Conservation (phyloP, 2,329 filamentous ascomycete species). For the Cladosporium sp. region DNA sequence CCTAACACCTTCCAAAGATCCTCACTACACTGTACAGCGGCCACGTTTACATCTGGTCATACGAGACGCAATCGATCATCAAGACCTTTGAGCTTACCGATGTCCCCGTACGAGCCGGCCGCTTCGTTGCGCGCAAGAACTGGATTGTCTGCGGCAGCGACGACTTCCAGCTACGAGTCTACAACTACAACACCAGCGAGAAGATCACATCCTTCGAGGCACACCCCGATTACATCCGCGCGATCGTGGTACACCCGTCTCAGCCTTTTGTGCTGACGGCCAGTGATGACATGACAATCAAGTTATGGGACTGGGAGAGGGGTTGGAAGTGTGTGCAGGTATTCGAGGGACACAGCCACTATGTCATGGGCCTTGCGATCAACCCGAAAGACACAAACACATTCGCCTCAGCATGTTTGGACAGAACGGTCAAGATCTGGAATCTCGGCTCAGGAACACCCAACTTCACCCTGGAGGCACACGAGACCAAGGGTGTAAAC, state of each 20-base stretch:
- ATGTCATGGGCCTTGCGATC: conserved; percentile 94
- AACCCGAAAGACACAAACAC: conserved; percentile 85
- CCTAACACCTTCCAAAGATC: conserved; percentile 40
- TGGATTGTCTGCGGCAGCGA: conserved; percentile 75
- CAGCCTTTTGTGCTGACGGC: conserved; percentile 95
- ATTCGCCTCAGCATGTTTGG: conserved; percentile 74
- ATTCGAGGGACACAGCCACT: conserved; percentile 94
- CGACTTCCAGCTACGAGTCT: conserved; percentile 83
- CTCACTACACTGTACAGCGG: conserved; percentile 95
- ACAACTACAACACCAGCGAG: conserved; percentile 99
- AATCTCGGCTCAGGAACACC: conserved; percentile 87
- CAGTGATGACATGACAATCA: conserved; percentile 97
- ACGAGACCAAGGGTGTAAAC: conserved; percentile 96
- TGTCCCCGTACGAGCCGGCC: conserved; percentile 92
- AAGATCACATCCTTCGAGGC: conserved; percentile 97
- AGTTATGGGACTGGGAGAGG: conserved; percentile 98
- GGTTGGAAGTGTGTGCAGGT: conserved; percentile 96
- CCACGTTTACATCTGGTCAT: conserved; percentile 99
- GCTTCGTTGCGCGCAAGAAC: conserved; percentile 96
- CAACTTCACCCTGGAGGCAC: conserved; percentile 94
- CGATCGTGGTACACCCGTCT: conserved; percentile 90
- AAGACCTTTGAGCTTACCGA: conserved; percentile 99
- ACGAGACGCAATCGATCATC: conserved; percentile 92
- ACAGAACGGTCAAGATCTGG: conserved; percentile 97
- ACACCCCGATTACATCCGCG: conserved; percentile 96